Conservation (phyloP, 257 asterid genomes). For the Lycium barbarum region DNA sequence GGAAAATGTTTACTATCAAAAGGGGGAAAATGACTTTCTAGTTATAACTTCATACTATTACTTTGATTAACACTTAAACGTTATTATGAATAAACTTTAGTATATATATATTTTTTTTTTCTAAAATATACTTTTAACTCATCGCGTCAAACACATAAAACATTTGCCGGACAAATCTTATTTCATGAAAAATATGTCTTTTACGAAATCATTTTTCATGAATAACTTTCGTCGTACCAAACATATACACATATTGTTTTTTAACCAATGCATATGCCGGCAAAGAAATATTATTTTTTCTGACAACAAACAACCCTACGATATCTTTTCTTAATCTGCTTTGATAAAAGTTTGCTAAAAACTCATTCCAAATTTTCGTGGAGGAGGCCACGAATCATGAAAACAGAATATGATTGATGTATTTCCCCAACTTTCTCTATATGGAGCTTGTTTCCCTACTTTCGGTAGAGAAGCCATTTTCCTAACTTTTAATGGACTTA, state of each 20-base stretch:
- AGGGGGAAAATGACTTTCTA: background rate
- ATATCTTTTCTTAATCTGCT: too few relatives aligned
- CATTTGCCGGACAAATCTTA: background rate
- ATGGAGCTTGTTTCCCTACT: too few relatives aligned
- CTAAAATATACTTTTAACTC: background rate
- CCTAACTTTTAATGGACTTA: too few relatives aligned
- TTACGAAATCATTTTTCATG: background rate
- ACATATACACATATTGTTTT: background rate
- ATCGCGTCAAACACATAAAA: background rate
- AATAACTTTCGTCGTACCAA: background rate
- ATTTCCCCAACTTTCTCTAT: too few relatives aligned
- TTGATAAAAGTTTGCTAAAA: too few relatives aligned
- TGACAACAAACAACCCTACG: too few relatives aligned
- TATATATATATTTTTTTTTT: background rate
- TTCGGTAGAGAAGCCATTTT: too few relatives aligned
- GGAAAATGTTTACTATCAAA: too few relatives aligned
- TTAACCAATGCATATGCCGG: constrained; percentile 15
- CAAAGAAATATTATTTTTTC: too few relatives aligned
- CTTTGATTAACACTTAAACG: background rate
- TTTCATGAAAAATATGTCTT: background rate
- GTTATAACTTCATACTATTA: background rate
- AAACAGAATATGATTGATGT: too few relatives aligned
- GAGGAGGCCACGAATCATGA: too few relatives aligned
- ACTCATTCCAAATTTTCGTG: too few relatives aligned
- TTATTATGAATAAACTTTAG: background rate